phyloP scores from a whole-genome alignment of 106 monocot genomes.

The Iris macrosiphon region DNA sequence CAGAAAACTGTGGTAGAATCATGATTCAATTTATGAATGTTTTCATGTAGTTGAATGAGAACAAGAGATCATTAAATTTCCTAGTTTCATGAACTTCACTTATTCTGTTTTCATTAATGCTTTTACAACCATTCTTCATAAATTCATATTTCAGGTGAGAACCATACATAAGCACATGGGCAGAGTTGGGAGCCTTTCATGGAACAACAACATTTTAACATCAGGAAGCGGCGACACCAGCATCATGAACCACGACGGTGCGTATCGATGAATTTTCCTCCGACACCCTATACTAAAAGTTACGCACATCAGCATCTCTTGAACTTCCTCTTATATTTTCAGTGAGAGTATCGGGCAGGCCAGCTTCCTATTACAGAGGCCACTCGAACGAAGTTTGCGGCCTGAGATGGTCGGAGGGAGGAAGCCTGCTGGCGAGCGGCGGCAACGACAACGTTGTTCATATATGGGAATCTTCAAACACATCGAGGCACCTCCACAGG shows the following conservation, averaged over 20 bases:
- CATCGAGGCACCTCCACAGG: slow-evolving; percentile 20
- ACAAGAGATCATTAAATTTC: too few relatives aligned
- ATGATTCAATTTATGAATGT: too few relatives aligned
- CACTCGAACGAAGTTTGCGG: slow-evolving; percentile 26
- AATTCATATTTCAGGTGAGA: slow-evolving; percentile 14
- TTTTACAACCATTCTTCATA: not conserved
- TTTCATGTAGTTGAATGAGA: too few relatives aligned
- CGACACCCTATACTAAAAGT: not conserved
- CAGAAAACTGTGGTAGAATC: too few relatives aligned
- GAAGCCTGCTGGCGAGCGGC: slow-evolving; percentile 33
- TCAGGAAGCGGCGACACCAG: slow-evolving; percentile 39
- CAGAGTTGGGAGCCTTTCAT: slow-evolving; percentile 45
- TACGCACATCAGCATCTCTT: too few relatives aligned
- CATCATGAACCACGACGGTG: slow-evolving; percentile 58
- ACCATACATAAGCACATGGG: slow-evolving; percentile 17
- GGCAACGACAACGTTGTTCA: slow-evolving; percentile 36
- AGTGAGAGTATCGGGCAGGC: slow-evolving; percentile 17
- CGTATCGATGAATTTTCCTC: too few relatives aligned
- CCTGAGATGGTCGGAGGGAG: slow-evolving; percentile 35
- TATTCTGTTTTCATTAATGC: not conserved
- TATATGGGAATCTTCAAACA: slow-evolving; percentile 19
- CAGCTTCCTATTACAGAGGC: slow-evolving; percentile 1
- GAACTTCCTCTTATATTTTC: not conserved
- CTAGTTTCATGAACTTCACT: too few relatives aligned
- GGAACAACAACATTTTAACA: slow-evolving; percentile 40